Base-by-base conservation (phyloP, 2,329 filamentous ascomycete genomes). In the Coleophoma eucalyptorum region DNA sequence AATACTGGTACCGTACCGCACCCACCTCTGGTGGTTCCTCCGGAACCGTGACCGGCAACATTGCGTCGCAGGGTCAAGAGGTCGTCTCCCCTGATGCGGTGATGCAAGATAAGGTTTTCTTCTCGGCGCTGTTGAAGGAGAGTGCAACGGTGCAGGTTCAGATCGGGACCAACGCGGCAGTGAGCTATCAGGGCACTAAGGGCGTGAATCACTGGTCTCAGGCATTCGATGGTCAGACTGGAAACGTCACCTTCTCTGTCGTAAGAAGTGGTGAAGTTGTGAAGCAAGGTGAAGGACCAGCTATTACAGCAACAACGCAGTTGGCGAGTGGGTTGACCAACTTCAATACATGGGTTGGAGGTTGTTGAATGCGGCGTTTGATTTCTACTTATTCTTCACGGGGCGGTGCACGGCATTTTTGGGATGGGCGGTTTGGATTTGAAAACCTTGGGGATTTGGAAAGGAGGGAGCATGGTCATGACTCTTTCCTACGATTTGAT, bases 1-100 rank as follows among this genome's bases (percentile, higher is more conserved):
- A 67, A 38, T 72, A 66, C 59, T 75, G 72, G 72, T 75, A 75
- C 56, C 69, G 70, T 35, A 63, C 63, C 5, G 60, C 65, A 11
- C 69, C 68, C 5, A 64, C 60, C 4, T 48, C 53, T 1, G 62
- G 63, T 1, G 69, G 71, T 8, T 56, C 45, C 3, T 60, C 62
- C 3, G 66, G 67, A 16, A 66, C 62, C 11, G 69, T 69, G 2
- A 62, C 62, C 0, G 69, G 60, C 13, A 61, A 63, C 32, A 53
- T 55, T 21, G 68, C 52, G 33, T 56, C 43, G 31, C 58, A 54
- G 51, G 54, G 42, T 31, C 60, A 51, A 50, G 43, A 43, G 21
- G 59, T 51, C 52, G 48, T 48, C 40, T 59, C 32, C 38, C 60
- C 48, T 48, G 64, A 34, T 56, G 60, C 20, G n/a, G 60, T 75